phyloP scores from a whole-genome alignment of 2,329 filamentous ascomycete species.

The Exophiala sideris region DNA sequence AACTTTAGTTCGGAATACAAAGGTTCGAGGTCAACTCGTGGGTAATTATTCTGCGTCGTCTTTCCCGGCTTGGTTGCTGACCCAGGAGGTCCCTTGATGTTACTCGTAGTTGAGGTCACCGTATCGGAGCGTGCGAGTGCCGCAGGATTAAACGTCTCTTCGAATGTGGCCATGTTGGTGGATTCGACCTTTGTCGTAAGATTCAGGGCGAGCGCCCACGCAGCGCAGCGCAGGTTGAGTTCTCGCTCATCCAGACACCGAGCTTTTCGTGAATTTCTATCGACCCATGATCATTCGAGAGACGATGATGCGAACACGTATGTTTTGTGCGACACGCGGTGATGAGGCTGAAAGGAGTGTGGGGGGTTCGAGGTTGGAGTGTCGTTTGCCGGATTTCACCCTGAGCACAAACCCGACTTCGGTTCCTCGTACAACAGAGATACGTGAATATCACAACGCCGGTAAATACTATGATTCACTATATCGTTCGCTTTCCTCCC shows the following conservation, averaged over 20 bases:
- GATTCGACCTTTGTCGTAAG: neutral
- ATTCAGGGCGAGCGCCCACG: slow-evolving; percentile 1
- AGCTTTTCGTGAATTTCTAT: neutral
- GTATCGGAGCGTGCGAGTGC: slow-evolving; percentile 31
- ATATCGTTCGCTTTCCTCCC: too few species aligned
- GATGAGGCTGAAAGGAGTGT: neutral
- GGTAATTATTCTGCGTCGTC: slow-evolving; percentile 48
- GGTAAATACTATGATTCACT: too few species aligned
- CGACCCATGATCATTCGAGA: neutral
- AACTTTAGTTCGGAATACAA: slow-evolving; percentile 60
- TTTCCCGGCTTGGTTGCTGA: slow-evolving; percentile 47
- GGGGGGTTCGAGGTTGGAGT: neutral
- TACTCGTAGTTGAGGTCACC: slow-evolving; percentile 19
- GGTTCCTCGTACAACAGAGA: too few species aligned
- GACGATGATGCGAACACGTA: neutral
- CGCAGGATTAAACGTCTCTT: slow-evolving; percentile 34
- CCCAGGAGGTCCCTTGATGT: slow-evolving; percentile 18
- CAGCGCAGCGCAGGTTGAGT: neutral
- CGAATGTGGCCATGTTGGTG: slow-evolving; percentile 26
- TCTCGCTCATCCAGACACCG: slow-evolving; percentile 5
- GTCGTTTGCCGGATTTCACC: too few species aligned
- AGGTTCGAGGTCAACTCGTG: slow-evolving; percentile 61
- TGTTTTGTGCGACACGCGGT: neutral
- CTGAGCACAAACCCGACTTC: too few species aligned
- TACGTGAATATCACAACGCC: too few species aligned